Base-by-base conservation (phyloP, 495 filamentous ascomycete genomes). In the Ramalina intermedia region DNA sequence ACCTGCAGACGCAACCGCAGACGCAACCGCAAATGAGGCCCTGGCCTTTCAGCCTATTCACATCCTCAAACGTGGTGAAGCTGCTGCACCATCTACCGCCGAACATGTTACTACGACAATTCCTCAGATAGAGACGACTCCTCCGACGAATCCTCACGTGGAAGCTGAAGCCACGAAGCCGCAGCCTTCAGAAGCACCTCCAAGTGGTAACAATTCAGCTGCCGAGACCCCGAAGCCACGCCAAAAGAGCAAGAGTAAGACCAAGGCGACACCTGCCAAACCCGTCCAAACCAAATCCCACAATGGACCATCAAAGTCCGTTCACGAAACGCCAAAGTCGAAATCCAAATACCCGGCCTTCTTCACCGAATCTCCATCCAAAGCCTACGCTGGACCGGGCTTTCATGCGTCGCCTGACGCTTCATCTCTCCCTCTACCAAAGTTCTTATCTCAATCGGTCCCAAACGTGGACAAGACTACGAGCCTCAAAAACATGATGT, bases 391-490 rank as follows among this genome's bases (percentile, higher is more conserved):
- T 13, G 91, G 91, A 14, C 85, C 89, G 14, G 93, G 86, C 0
- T 99, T 99, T 63, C 90, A 96, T 61, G 84, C 86, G 11, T 99
- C 91, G 2, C 91, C 91, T 13, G 89, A 88, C 3, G 84, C 93
- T 2, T 90, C 88, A 3, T 78, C 86, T n/a, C 74, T 99, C 5
- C 93, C 93, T 0, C 85, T 95, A 38, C 91, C 91, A 1, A 91
- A 80, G 61, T 94, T 94, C 61, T 76, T 94, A 3, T 84, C 84
- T n/a, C 89, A 81, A 48, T 82, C 86, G 0, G 69, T 87, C 12
- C 80, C 82, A 6, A 80, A 84, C 41, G 75, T 74, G 6, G 73
- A 74, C 14, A 52, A 59, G n/a, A 52, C 54, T 6, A 50, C 47
- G 26, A 58, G 61, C 53, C 60, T 69, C 54, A 68, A 66, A 45